These are phyloP conservation scores for Alternaria sp. DNA, from an alignment of 2,329 filamentous ascomycete species.

Conservation along the genomic window DNA sequence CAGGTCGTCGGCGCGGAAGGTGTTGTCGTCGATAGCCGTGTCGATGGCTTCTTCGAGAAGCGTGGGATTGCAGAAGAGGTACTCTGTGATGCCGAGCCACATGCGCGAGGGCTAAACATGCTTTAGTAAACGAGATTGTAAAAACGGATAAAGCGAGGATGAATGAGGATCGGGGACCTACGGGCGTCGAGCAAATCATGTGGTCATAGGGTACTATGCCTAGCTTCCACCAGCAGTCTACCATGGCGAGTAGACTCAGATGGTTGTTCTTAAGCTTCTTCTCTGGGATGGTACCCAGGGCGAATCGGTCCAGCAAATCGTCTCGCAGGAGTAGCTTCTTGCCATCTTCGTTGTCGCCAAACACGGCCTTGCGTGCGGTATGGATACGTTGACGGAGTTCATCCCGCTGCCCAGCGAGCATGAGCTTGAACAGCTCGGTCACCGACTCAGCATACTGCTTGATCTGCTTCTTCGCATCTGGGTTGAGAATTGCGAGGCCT, in stretches of 20 bases:
- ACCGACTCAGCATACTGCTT: slow-evolving; percentile 91
- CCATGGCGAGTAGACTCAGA: slow-evolving; percentile 91
- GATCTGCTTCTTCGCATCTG: slow-evolving; percentile 89
- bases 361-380: slow-evolving; percentile 78
- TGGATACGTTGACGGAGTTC: slow-evolving; percentile 80
- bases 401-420: slow-evolving; percentile 82
- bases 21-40: slow-evolving; percentile 87
- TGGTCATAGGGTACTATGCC: slow-evolving; percentile 97
- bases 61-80: slow-evolving; percentile 83
- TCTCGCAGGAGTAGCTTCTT: slow-evolving; percentile 77
- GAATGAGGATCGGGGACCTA: slow-evolving; percentile 48
- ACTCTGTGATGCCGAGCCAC: slow-evolving; percentile 96
- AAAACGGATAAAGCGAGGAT: neutral
- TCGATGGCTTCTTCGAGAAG: slow-evolving; percentile 85
- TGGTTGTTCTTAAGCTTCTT: slow-evolving; percentile 88
- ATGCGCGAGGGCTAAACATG: slow-evolving; percentile 78
- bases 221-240: slow-evolving; percentile 96
- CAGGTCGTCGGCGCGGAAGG: slow-evolving; percentile 92
- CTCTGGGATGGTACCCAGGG: slow-evolving; percentile 73
- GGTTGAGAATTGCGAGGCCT: slow-evolving; percentile 94
- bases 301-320: slow-evolving; percentile 87
- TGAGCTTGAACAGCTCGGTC: slow-evolving; percentile 94
- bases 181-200: slow-evolving; percentile 98
- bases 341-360: slow-evolving; percentile 62
- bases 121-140: neutral